Conservation (phyloP, 2,329 filamentous ascomycete genomes). For the Microdochium bolleyi region DNA sequence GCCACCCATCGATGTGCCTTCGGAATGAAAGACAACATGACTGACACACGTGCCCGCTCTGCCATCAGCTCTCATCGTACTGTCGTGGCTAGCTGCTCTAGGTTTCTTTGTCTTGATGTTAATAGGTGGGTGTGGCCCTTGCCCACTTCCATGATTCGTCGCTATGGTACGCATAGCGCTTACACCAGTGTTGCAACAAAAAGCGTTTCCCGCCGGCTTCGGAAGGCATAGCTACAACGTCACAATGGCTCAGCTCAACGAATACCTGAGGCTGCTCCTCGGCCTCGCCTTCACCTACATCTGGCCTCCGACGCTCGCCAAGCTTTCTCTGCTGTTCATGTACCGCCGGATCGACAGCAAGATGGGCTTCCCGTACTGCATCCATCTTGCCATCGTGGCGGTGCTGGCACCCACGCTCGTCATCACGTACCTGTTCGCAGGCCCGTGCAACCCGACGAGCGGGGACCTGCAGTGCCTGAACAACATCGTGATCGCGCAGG, state of each 20-base stretch:
- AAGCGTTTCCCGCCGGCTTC: neutral
- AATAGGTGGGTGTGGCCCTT: neutral
- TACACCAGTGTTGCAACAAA: neutral
- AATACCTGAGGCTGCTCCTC: neutral
- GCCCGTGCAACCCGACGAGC: conserved; percentile 13
- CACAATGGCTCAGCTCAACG: neutral
- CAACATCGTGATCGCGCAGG: conserved; percentile 33
- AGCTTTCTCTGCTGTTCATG: neutral
- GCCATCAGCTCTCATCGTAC: neutral
- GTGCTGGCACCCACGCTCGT: conserved; percentile 5
- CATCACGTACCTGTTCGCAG: conserved; percentile 11
- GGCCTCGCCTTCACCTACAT: neutral
- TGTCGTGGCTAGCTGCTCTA: neutral
- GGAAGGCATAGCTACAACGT: neutral
- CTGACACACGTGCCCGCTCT: no score
- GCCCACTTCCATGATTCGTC: neutral
- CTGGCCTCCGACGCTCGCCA: neutral
- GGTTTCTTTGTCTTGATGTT: neutral
- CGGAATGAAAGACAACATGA: no score
- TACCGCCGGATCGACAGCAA: neutral
- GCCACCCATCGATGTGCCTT: no score
- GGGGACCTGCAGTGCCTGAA: conserved; percentile 26
- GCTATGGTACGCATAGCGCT: neutral
- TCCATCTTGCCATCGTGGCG: neutral
- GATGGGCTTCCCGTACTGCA: neutral